Evolutionary conservation across 345 rosid genomes (phyloP).

Genomic region (Reutealis trisperma): DNA sequence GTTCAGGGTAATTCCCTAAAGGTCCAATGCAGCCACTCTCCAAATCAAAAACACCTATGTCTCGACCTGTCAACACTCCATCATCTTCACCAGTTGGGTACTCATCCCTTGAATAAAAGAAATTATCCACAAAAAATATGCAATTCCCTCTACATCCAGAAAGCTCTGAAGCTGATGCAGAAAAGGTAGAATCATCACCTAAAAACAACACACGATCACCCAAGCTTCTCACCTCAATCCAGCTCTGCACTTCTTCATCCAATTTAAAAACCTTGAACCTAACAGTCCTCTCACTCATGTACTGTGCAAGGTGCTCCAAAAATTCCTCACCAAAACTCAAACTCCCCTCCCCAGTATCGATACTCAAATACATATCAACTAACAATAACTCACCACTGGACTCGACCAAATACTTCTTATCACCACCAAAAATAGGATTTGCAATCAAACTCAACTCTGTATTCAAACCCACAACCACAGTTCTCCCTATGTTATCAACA

Average conservation of each 20-base stretch:
- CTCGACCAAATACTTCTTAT: constrained; percentile 85
- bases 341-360: constrained; percentile 50
- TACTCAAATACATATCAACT: constrained; percentile 77
- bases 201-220: constrained; percentile 65
- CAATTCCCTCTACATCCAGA: constrained; percentile 53
- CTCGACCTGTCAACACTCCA: constrained; percentile 34
- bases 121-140: constrained; percentile 62
- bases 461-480: constrained; percentile 54
- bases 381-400: constrained; percentile 68
- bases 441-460: constrained; percentile 38
- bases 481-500: constrained; percentile 71
- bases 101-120: constrained; percentile 42
- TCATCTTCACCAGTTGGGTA: constrained; percentile 20
- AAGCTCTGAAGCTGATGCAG: constrained; percentile 55
- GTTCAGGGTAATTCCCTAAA: constrained; percentile 44
- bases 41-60: constrained; percentile 68
- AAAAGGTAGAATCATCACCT: constrained; percentile 84
- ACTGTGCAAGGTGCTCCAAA: constrained; percentile 37
- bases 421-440: constrained; percentile 70
- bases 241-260: constrained; percentile 41
- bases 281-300: constrained; percentile 71
- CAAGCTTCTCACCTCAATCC: constrained; percentile 58
- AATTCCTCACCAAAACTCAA: constrained; percentile 31
- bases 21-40: constrained; percentile 52
- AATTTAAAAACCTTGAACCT: constrained; percentile 67